phyloP scores from a whole-genome alignment of 805 yeast species.

The Phaffomyces opuntiae region DNA sequence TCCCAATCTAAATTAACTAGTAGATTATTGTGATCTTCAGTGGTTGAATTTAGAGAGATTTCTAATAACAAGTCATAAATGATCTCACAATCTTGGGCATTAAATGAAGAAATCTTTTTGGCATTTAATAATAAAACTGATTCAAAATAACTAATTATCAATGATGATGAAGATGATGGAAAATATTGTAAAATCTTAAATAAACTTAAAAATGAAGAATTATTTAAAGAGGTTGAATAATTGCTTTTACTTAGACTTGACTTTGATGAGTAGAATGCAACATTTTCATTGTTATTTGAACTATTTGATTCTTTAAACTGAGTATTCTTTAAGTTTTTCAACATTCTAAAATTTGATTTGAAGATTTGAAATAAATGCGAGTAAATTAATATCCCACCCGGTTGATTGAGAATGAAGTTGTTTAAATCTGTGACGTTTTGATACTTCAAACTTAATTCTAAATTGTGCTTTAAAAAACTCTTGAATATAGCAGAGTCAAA shows the following conservation, averaged over 20 bases:
- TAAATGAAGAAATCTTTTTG: conserved; percentile 28
- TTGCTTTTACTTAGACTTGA: not conserved
- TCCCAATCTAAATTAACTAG: conserved; percentile 44
- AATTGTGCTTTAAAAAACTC: conserved; percentile 55
- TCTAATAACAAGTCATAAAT: conserved; percentile 29
- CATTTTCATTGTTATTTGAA: conserved; percentile 9
- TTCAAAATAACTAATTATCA: conserved; percentile 6
- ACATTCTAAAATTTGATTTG: conserved; percentile 14
- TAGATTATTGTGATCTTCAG: not conserved
- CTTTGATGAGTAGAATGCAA: conserved; percentile 10
- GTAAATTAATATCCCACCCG: conserved; percentile 20
- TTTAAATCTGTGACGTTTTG: not conserved
- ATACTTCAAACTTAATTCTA: conserved; percentile 14
- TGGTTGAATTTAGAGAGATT: not conserved
- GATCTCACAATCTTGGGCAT: conserved; percentile 33
- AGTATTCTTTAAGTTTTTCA: conserved; percentile 13
- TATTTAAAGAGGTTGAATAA: conserved; percentile 5
- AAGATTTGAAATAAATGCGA: conserved; percentile 18
- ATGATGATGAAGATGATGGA: not conserved
- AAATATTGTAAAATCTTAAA: conserved; percentile 8
- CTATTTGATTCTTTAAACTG: conserved; percentile 9
- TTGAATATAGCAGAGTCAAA: conserved; percentile 52
- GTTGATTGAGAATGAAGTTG: conserved; percentile 4
- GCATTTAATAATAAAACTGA: conserved; percentile 27
- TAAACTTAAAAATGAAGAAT: conserved; percentile 10